phyloP scores from a whole-genome alignment of 805 yeast genomes.

The Candida endomychidarum region DNA sequence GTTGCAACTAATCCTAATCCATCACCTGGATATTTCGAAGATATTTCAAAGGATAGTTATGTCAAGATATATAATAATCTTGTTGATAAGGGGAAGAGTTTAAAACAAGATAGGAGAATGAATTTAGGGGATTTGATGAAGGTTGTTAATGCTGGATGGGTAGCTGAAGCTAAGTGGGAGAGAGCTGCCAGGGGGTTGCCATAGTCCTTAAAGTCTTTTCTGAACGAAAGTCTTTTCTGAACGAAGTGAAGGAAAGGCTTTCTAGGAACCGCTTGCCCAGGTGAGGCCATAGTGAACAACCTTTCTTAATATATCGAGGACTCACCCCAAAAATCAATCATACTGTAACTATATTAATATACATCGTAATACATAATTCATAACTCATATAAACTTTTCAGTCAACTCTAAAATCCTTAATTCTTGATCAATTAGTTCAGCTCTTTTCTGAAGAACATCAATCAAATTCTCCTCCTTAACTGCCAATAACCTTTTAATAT shows the following conservation, averaged over 20 bases:
- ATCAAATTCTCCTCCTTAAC: slow-evolving; percentile 5
- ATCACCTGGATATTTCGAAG: slow-evolving; percentile 20
- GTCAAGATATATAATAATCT: slow-evolving; percentile 64
- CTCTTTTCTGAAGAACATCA: slow-evolving; percentile 33
- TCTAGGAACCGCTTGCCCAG: too few species aligned
- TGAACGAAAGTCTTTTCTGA: too few species aligned
- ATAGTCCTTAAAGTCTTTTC: too few species aligned
- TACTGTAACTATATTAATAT: too few species aligned
- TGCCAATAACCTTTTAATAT: slow-evolving; percentile 1
- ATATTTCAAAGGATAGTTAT: slow-evolving; percentile 51
- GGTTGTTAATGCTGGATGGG: slow-evolving; percentile 85
- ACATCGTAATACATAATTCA: too few species aligned
- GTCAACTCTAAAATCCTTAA: slow-evolving; percentile 69
- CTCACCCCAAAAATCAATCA: too few species aligned
- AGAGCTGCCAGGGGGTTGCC: slow-evolving; percentile 44
- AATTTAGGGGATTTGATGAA: slow-evolving; percentile 71
- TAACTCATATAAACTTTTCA: slow-evolving; percentile 17
- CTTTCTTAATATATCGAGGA: too few species aligned
- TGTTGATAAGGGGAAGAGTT: slow-evolving; percentile 65
- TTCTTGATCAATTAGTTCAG: slow-evolving; percentile 71
- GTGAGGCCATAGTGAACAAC: too few species aligned
- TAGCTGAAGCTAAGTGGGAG: slow-evolving; percentile 72
- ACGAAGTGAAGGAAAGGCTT: too few species aligned
- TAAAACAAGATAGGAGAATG: slow-evolving; percentile 59
- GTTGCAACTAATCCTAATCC: not conserved